Conservation (phyloP, 1,284 basidiomycete species). For the Puccinia coronata region DNA sequence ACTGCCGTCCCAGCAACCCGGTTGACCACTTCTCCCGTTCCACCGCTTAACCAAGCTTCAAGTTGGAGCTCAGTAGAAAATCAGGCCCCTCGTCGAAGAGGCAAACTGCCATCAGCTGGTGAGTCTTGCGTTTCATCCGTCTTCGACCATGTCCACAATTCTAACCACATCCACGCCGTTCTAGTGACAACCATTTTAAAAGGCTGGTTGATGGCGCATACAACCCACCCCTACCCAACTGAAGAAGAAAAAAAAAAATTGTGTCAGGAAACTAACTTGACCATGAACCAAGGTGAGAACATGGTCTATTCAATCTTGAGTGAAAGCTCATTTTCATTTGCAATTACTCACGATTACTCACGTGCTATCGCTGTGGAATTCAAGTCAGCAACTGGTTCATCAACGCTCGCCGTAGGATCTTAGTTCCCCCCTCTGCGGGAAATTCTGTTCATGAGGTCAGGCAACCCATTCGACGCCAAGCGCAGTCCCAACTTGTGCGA, state of each 20-base stretch:
- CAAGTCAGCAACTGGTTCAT: conserved; percentile 82
- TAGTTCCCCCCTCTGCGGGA: conserved; percentile 37
- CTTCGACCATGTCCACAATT: not conserved
- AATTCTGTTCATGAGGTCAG: conserved; percentile 44
- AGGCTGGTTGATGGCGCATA: conserved; percentile 84
- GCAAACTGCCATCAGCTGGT: conserved; percentile 48
- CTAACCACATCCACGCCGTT: not conserved
- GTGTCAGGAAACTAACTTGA: conserved; percentile 78
- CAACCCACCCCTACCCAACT: conserved; percentile 82
- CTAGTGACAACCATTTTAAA: conserved; percentile 80
- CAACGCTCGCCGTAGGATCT: conserved; percentile 65
- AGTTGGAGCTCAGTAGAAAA: conserved; percentile 31
- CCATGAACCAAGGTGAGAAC: conserved; percentile 73
- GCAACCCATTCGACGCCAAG: conserved; percentile 37
- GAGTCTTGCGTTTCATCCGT: not conserved
- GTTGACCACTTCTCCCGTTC: not conserved
- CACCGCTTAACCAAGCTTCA: not conserved
- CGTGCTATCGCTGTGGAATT: no score
- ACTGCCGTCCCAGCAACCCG: not conserved
- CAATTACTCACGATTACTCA: no score
- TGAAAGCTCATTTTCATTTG: no score
- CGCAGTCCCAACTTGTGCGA: conserved; percentile 32
- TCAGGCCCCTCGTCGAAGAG: conserved; percentile 43
- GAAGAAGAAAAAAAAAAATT: conserved; percentile 87
- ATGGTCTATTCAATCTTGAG: not conserved